Evolutionary conservation across 345 rosid species (phyloP), one percentile per base, ranked within the genome.

Genomic region (Bruguiera parviflora): DNA sequence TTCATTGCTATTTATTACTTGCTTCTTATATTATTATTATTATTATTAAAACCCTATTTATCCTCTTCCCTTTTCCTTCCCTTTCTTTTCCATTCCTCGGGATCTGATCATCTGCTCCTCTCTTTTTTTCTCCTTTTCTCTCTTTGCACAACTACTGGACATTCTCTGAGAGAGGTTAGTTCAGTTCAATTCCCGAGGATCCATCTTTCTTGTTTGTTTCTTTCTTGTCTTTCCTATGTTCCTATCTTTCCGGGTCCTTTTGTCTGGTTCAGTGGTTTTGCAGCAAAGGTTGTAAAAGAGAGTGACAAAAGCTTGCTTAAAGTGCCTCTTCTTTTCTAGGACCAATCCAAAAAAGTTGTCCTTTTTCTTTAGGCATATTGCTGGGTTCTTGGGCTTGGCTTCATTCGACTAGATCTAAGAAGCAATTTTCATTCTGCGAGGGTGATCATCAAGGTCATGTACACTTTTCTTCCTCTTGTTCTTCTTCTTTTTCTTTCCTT

Each of bases 101-200:
- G 97, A 91, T 91, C 95, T 65, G 84, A 86, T 81, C 66, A 11
- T 75, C 66, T 71, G 60, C 59, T 58, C 27, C 43, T 49, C 63
- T 73, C 76, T 59, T 60, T 22, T 53, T 57, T 22, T 5, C 27
- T 43, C 64, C 31, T 53, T 64, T 22, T 18, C 27, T 46, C 69
- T 49, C n/a, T 47, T 56, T 32, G 46, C 58, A 70, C 81, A 67
- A 46, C 39, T 32, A 63, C 58, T 29, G 57, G 55, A 63, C 78
- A 67, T 43, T 32, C 47, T 66, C 58, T 49, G 52, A 32, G 39
- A n/a, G 65, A 47, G 69, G 61, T 67, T 70, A 72, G 52, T 75
- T 68, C 57, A 68, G 77, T 78, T 89, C 92, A 75, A 80, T 84
- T 81, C 88, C 89, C 86, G 79, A 91, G 88, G 83, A 78, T 66